These are phyloP conservation scores for Apophysomyces variabilis DNA, from an alignment of 371 early-diverging fungal species.

Conservation along the genomic window DNA sequence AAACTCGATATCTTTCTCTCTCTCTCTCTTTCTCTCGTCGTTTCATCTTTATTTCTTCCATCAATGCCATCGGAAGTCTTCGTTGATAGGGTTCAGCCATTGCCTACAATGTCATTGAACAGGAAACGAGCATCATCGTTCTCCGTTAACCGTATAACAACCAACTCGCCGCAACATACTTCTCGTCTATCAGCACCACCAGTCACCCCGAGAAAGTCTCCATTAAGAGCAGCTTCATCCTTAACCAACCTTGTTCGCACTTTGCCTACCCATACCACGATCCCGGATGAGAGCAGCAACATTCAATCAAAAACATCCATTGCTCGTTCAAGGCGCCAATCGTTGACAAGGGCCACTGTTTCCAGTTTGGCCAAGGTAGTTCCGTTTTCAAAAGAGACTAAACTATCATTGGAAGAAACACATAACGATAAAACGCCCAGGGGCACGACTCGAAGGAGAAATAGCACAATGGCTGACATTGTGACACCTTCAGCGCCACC, in stretches of 20 bases:
- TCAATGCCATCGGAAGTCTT: slow-evolving; percentile 2
- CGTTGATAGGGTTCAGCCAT: background rate
- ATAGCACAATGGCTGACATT: slow-evolving; percentile 2
- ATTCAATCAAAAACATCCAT: background rate
- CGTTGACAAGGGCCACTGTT: slow-evolving; percentile 24
- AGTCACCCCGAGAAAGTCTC: background rate
- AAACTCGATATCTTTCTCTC: background rate
- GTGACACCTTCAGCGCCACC: slow-evolving; percentile 4
- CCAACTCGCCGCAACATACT: background rate
- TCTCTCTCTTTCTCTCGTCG: background rate
- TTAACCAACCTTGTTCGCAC: background rate
- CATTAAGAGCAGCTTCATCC: background rate
- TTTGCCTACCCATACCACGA: background rate
- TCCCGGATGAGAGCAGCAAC: background rate
- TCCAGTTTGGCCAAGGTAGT: slow-evolving; percentile 30
- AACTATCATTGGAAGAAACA: background rate
- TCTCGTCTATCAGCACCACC: background rate
- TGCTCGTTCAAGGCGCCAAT: slow-evolving; percentile 20
- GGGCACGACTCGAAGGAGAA: background rate
- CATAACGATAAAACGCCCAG: background rate
- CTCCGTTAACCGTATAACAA: background rate
- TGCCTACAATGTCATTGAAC: background rate
- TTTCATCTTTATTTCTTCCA: background rate
- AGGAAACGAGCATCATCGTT: slow-evolving; percentile 8
- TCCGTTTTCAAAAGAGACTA: slow-evolving; percentile 18